A percentile compares a stretch with the other conserved stretches of the same genome.
These are phyloP conservation scores for Mycogone perniciosa DNA, from an alignment of 2,329 filamentous ascomycete species.

Conservation along the genomic window DNA sequence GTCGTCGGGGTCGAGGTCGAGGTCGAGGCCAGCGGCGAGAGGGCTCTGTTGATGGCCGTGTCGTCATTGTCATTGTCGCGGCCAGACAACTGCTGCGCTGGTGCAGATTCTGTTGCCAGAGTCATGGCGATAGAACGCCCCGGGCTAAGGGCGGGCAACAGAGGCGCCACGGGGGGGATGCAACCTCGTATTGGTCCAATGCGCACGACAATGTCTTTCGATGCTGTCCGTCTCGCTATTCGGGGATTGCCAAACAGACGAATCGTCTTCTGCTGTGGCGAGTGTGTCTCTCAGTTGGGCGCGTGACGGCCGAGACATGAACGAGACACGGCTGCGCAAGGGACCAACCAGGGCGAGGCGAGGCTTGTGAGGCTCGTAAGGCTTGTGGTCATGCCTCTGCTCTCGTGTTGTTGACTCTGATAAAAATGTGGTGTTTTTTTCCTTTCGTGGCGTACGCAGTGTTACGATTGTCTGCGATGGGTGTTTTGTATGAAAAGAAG, in stretches of 20 bases:
- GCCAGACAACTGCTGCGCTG: background rate
- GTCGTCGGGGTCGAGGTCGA: constrained; percentile 16
- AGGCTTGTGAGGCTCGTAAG: constrained; percentile 6
- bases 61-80: background rate
- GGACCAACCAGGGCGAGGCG: constrained; percentile 3
- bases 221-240: constrained; percentile 2
- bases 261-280: background rate
- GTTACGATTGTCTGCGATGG: no score
- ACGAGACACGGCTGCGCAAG: constrained; percentile 8
- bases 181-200: background rate
- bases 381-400: no score
- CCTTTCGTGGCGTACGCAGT: background rate
- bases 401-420: no score
- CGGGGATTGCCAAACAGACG: constrained; percentile 9
- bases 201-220: background rate
- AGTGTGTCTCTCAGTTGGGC: constrained; percentile 14
- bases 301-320: constrained; percentile 17
- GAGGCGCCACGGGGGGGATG: background rate
- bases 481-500: no score
- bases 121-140: background rate
- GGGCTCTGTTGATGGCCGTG: constrained; percentile 3
- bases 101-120: background rate
- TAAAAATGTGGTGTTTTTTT: background rate
- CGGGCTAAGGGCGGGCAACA: background rate
- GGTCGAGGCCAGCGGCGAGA: constrained; percentile 21